Conservation (phyloP, 805 yeast species). For the Sugiyamaella valdiviana region DNA sequence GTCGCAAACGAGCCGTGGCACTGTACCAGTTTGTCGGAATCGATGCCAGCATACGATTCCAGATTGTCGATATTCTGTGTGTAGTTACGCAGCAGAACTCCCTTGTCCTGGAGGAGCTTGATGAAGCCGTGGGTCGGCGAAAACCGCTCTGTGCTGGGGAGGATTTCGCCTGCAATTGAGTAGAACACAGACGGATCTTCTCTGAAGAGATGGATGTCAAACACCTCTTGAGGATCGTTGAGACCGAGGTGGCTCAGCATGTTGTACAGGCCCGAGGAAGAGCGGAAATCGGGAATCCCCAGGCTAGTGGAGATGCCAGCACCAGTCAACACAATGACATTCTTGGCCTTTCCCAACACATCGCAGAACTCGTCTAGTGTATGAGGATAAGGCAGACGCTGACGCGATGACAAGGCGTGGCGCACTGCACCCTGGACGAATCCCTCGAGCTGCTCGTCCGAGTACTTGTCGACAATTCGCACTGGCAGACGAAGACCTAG, state of each 20-base stretch:
- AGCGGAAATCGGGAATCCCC: constrained; percentile 90
- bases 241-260: constrained; percentile 61
- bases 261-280: constrained; percentile 78
- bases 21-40: constrained; percentile 62
- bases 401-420: constrained; percentile 28
- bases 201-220: constrained; percentile 63
- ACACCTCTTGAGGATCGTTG: constrained; percentile 86
- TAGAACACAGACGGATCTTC: constrained; percentile 76
- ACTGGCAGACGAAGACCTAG: constrained; percentile 52
- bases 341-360: constrained; percentile 48
- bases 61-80: constrained; percentile 88
- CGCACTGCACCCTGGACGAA: constrained; percentile 13
- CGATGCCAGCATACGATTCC: constrained; percentile 74
- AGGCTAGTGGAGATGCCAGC: constrained; percentile 89
- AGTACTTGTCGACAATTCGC: constrained; percentile 25
- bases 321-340: constrained; percentile 74
- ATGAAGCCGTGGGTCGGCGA: constrained; percentile 83
- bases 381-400: constrained; percentile 23
- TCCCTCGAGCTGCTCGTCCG: constrained; percentile 11
- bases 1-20: constrained; percentile 91
- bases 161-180: constrained; percentile 75
- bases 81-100: constrained; percentile 73
- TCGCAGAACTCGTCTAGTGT: constrained; percentile 54
- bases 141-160: constrained; percentile 54
- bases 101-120: constrained; percentile 63